Base-by-base conservation (phyloP, 2,329 filamentous ascomycete genomes). In the Bipolaris sorokiniana region DNA sequence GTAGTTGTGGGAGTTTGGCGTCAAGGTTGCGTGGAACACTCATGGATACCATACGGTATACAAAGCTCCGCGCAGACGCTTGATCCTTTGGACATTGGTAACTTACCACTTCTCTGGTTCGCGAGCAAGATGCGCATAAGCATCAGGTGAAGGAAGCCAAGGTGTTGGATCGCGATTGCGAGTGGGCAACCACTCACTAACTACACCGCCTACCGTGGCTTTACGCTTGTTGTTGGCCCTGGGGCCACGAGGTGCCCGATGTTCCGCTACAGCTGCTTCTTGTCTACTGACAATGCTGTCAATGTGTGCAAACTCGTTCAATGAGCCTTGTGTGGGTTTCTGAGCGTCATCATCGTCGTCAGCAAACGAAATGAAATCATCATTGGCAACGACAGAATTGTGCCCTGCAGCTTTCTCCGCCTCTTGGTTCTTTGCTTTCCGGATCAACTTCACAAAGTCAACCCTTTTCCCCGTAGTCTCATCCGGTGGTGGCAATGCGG, bases 361-460 rank as follows among this genome's bases (percentile, higher is more conserved):
- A 38, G 88, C 90, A 58, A 94, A 90, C 0, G 94, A 96, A 53
- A 99, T 97, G 72, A 97, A 98, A 65, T 99, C 94, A 56, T 90
- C 89, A 42, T 81, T 81, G 23, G 78, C 74, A 44, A 76, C 73
- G 20, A 76, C 72, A 23, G 72, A 69, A 20, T 83, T 83, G 10
- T 76, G 74, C 0, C 83, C 82, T 45, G 88, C 84, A 1, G 83
- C 81, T 20, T 86, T 82, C 1, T 83, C 78, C 10, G 81, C 78
- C 0, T 81, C 76, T 28, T 83, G 81, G 36, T 88, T 85, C 46
- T 93, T 90, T 2, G 93, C 91, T 72, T 97, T 97, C 66, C 93
- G 88, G 66, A 98, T 97, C 59, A 97, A 78, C 69, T 96, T 91
- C 34, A 98, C 91, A 37, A 97, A 89, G 64, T 97, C 92, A 65